A percentile compares a stretch with the other conserved stretches of the same genome.
Evolutionary conservation across 2,329 filamentous ascomycete species (phyloP).

Genomic region (Bipolaris cookei): DNA sequence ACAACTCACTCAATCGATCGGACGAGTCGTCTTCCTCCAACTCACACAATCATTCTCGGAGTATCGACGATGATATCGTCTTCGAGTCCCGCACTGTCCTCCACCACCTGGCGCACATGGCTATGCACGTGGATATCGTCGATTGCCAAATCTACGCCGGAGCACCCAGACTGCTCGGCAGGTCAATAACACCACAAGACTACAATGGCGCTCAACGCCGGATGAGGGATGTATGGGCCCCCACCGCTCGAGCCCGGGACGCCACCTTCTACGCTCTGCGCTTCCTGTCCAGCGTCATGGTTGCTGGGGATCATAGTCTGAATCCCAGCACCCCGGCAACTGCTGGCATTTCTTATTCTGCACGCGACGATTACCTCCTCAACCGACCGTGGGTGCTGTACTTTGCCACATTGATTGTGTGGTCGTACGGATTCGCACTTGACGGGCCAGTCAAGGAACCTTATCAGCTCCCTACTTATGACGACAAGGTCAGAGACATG

Average conservation of each 20-base stretch:
- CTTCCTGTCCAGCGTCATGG: conserved; percentile 83
- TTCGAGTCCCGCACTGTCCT: conserved; percentile 89
- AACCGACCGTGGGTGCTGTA: conserved; percentile 96
- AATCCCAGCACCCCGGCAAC: conserved; percentile 35
- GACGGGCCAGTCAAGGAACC: conserved; percentile 73
- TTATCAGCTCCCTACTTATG: conserved; percentile 62
- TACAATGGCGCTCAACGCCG: conserved; percentile 78
- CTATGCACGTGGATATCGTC: conserved; percentile 96
- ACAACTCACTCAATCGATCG: conserved; percentile 74
- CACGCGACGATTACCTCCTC: conserved; percentile 85
- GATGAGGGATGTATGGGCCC: conserved; percentile 90
- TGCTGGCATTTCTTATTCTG: conserved; percentile 66
- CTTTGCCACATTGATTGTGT: conserved; percentile 88
- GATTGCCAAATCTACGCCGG: conserved; percentile 96
- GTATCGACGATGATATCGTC: conserved; percentile 68
- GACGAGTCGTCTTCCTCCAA: conserved; percentile 40
- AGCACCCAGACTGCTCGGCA: conserved; percentile 81
- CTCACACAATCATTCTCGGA: conserved; percentile 41
- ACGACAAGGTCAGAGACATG: conserved; percentile 79
- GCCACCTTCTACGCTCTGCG: conserved; percentile 91
- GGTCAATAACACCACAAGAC: conserved; percentile 82
- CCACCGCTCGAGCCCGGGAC: conserved; percentile 84
- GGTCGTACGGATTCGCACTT: conserved; percentile 91
- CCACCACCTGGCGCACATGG: conserved; percentile 95
- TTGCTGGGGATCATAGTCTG: conserved; percentile 61